A percentile compares a stretch with the other conserved stretches of the same genome.
phyloP scores from a whole-genome alignment of 768 basidiomycete species.

The Boletus eberwhitei region DNA sequence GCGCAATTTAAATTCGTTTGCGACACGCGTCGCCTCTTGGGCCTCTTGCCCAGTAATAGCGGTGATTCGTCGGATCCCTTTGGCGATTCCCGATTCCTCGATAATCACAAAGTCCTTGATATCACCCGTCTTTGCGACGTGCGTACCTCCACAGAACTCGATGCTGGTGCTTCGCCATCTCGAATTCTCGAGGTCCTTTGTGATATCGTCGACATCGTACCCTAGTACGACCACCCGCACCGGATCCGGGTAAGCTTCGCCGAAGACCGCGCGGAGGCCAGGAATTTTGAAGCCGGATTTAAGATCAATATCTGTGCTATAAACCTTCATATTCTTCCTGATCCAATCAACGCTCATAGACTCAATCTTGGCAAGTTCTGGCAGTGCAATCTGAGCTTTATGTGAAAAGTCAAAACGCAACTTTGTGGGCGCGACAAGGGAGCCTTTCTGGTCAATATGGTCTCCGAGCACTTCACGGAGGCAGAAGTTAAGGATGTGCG shows the following conservation, averaged over 20 bases:
- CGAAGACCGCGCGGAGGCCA: constrained; percentile 95
- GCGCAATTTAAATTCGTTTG: constrained; percentile 56
- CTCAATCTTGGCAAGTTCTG: constrained; percentile 83
- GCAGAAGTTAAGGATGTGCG: constrained; percentile 94
- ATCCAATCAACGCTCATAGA: constrained; percentile 86
- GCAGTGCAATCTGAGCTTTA: constrained; percentile 75
- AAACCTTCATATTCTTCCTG: constrained; percentile 83
- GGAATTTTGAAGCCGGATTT: constrained; percentile 79
- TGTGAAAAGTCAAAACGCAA: constrained; percentile 99
- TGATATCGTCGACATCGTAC: constrained; percentile 82
- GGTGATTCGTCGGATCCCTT: constrained; percentile 92
- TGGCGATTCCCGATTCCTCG: constrained; percentile 96
- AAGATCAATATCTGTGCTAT: constrained; percentile 80
- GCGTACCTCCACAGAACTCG: constrained; percentile 99
- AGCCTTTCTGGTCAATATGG: constrained; percentile 97
- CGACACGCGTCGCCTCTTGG: constrained; percentile 68
- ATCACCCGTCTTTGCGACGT: constrained; percentile 94
- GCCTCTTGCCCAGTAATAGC: constrained; percentile 96
- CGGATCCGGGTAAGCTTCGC: constrained; percentile 96
- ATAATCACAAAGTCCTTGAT: constrained; percentile 95
- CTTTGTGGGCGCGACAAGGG: constrained; percentile 92
- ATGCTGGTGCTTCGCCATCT: constrained; percentile 91
- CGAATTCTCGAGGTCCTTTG: constrained; percentile 79
- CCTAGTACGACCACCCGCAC: constrained; percentile 93
- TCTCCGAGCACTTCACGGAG: constrained; percentile 94